A percentile compares a stretch with the other conserved stretches of the same genome.
phyloP scores from a whole-genome alignment of 2,329 filamentous ascomycete genomes.

The Colletotrichum sp. region DNA sequence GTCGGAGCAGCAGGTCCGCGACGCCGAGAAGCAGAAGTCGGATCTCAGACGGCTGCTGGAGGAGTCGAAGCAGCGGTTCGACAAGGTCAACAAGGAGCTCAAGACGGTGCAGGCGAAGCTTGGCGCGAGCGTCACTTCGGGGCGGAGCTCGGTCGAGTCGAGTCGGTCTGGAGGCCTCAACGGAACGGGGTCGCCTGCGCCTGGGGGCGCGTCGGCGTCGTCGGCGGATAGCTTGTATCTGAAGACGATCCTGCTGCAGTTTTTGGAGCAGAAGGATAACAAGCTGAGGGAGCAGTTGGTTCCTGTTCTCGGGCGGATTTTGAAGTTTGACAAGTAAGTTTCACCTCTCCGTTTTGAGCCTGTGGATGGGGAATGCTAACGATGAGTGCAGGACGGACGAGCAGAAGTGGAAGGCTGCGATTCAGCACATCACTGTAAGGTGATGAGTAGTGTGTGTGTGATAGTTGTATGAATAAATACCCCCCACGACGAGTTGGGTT shows the following conservation, averaged over 20 bases:
- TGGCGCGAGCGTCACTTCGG: conserved; percentile 33
- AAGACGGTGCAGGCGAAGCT: conserved; percentile 58
- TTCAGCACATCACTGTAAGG: conserved; percentile 56
- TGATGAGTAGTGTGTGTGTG: conserved; percentile 19
- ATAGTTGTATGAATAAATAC: conserved; percentile 12
- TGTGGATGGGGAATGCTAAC: background rate
- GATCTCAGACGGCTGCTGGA: conserved; percentile 80
- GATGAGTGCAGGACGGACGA: conserved; percentile 62
- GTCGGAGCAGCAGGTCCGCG: conserved; percentile 81
- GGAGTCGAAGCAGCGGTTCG: conserved; percentile 76
- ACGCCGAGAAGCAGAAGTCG: conserved; percentile 81
- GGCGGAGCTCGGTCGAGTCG: conserved; percentile 51
- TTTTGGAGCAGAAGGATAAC: conserved; percentile 81
- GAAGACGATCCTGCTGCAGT: conserved; percentile 82
- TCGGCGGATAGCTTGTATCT: conserved; percentile 67
- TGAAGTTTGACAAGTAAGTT: conserved; percentile 78
- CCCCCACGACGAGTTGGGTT: background rate
- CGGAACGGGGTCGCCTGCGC: conserved; percentile 24
- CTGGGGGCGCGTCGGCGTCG: background rate
- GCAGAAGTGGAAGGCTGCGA: conserved; percentile 84
- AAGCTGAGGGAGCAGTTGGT: conserved; percentile 78
- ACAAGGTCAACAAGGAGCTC: conserved; percentile 76
- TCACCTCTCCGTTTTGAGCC: rapidly evolving
- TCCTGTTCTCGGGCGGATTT: conserved; percentile 76
- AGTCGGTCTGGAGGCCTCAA: conserved; percentile 45